Percentiles rank a stretch among this genome's conserved stretches.
phyloP scores from a whole-genome alignment of 345 rosid species.

The Syzygium aqueum region DNA sequence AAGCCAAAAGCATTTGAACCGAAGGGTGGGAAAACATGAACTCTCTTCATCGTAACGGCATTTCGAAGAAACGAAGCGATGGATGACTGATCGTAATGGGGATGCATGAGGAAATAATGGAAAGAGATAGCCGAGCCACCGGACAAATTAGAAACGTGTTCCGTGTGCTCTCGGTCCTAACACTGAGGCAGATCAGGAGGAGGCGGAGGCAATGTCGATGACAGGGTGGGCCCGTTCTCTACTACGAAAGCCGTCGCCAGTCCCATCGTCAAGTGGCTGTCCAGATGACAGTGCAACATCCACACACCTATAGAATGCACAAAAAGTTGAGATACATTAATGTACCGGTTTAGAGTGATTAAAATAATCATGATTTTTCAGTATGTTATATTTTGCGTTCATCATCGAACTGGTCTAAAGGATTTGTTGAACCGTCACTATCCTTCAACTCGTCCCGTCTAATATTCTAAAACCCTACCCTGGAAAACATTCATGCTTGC shows the following conservation, averaged over 20 bases:
- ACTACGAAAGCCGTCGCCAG: constrained; percentile 1
- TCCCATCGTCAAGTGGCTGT: constrained; percentile 2
- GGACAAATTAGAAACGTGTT: background rate
- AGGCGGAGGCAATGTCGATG: constrained; percentile 4
- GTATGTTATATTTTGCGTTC: background rate
- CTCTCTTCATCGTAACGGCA: background rate
- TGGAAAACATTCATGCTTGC: background rate
- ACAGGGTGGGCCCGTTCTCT: constrained; percentile 7
- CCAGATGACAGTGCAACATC: constrained; percentile 10
- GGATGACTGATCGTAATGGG: background rate
- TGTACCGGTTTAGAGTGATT: background rate
- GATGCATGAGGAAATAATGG: background rate
- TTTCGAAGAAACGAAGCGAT: background rate
- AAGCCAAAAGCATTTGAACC: background rate
- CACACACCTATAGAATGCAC: constrained; percentile 2
- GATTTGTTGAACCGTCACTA: background rate
- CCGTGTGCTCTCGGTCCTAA: background rate
- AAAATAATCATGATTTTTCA: background rate
- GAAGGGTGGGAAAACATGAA: background rate
- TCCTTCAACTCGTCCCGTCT: background rate
- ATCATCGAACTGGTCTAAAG: background rate
- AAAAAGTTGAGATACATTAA: background rate
- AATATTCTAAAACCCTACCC: background rate
- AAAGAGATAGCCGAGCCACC: no score
- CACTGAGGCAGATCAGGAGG: constrained; percentile 4